phyloP scores from a whole-genome alignment of 2,329 filamentous ascomycete genomes.

The Aspergillus candidus region DNA sequence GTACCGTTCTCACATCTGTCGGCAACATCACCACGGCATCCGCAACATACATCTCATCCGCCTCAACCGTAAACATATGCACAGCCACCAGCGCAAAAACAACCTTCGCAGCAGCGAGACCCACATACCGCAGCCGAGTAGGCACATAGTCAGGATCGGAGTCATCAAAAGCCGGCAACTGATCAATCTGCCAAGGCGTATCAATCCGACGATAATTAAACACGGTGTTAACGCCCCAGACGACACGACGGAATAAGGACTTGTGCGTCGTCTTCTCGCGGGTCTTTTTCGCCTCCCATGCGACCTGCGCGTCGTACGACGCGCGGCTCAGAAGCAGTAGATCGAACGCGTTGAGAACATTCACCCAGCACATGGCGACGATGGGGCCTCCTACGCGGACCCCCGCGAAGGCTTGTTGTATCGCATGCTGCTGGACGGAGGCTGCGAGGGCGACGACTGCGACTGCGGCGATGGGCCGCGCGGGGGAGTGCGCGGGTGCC shows the following conservation, averaged over 20 bases:
- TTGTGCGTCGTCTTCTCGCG: neutral
- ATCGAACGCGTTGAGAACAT: constrained; percentile 17
- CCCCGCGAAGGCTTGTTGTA: neutral
- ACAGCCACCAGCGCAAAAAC: constrained; percentile 2
- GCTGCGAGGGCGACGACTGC: constrained; percentile 8
- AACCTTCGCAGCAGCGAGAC: constrained; percentile 1
- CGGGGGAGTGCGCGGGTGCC: constrained; percentile 4
- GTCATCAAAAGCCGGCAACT: constrained; percentile 5
- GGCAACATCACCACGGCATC: neutral
- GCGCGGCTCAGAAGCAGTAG: constrained; percentile 14
- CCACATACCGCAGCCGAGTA: constrained; percentile 6
- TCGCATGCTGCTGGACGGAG: constrained; percentile 6
- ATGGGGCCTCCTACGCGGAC: constrained; percentile 10
- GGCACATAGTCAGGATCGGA: neutral
- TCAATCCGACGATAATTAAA: constrained; percentile 19
- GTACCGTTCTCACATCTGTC: neutral
- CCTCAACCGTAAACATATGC: constrained; percentile 11
- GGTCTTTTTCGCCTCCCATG: constrained; percentile 6
- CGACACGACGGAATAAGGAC: neutral
- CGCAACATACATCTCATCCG: constrained; percentile 1
- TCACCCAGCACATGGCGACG: constrained; percentile 18
- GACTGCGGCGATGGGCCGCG: constrained; percentile 4
- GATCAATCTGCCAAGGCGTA: constrained; percentile 18
- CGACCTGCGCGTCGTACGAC: constrained; percentile 9
- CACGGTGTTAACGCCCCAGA: constrained; percentile 10